Conservation (phyloP, 2,329 filamentous ascomycete species). For the Colletotrichum eremochloae region DNA sequence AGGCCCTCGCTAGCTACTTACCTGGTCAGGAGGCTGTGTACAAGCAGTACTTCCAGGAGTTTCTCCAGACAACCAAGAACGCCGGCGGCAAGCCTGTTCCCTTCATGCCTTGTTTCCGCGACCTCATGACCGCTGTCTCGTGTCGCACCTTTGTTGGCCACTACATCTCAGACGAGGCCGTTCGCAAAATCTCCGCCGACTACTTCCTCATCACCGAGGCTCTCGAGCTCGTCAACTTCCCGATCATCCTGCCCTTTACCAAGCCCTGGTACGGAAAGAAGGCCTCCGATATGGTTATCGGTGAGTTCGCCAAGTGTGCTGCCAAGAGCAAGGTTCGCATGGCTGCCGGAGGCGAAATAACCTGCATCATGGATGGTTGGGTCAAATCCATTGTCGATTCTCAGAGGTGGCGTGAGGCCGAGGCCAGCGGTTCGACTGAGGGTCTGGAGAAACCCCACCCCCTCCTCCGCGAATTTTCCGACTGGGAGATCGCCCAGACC, state of each 20-base stretch:
- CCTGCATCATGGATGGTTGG: constrained; percentile 97
- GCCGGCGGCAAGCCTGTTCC: constrained; percentile 80
- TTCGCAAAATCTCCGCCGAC: constrained; percentile 95
- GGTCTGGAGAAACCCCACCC: constrained; percentile 84
- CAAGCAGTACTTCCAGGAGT: constrained; percentile 85
- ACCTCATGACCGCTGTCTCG: constrained; percentile 94
- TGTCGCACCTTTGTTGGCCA: constrained; percentile 97
- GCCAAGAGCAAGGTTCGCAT: constrained; percentile 94
- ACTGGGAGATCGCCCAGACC: constrained; percentile 93
- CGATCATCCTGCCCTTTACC: constrained; percentile 94
- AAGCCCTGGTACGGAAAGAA: constrained; percentile 98
- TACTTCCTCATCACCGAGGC: constrained; percentile 97
- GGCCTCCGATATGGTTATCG: constrained; percentile 90
- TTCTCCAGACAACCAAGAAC: constrained; percentile 80
- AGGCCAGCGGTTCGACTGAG: constrained; percentile 79
- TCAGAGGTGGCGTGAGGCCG: constrained; percentile 82
- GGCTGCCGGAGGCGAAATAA: constrained; percentile 86
- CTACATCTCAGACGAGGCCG: constrained; percentile 90
- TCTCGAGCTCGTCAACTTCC: constrained; percentile 97
- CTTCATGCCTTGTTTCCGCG: constrained; percentile 93
- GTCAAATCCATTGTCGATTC: constrained; percentile 89
- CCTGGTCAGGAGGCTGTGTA: constrained; percentile 95
- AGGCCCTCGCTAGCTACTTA: constrained; percentile 88
- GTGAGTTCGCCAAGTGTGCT: constrained; percentile 90
- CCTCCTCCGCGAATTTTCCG: constrained; percentile 86